Evolutionary conservation across 1,139 yeast species (phyloP), one percentile per base, ranked within the genome.

Genomic region (Candida tunisiensis): DNA sequence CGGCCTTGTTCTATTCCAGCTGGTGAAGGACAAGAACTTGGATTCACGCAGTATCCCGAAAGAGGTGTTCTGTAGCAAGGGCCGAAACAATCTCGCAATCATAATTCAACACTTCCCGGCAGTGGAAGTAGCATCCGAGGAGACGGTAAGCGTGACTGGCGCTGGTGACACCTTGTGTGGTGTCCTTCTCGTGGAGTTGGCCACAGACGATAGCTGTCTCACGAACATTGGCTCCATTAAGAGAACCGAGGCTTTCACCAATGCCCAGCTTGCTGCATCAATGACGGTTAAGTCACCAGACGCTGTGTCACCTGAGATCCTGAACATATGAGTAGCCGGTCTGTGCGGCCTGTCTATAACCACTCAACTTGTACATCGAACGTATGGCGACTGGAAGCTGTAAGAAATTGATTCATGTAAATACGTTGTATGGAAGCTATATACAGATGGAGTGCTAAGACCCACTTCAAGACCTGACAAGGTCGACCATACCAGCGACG

Each of bases 101-200:
- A 53, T 68, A 10, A 53, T 80, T 8, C 79, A 77, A 39, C 74
- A 78, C 45, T 74, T 63, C 47, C 64, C 69, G 1, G 46, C 53
- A 1, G 29, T 34, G 12, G 13, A 26, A 3, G 38, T 45, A 4
- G 30, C 31, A 5, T 8, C 8, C 7, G 32, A 35, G 9, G 39
- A 36, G 2, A 39, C 54, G 22, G 54, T 53, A 20, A 69, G 70
- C 37, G 78, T 69, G 21, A 69, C 75, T 9, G 80, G 80, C 2
- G 77, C 77, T 1, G 80, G 80, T n/a, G 80, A 72, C 41, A 55
- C 75, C 2, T 58, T 71, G 25, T 50, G 71, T 27, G 80, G 80
- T 1, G 62, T 56, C 23, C 38, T 71, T 21, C 38, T 63, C 9
- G 41, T 53, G n/a, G 54, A 49, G 29, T 36, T 57, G 10, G 53